These are phyloP conservation scores for Globisporangium nagaii DNA, from an alignment of 352 stramenopile genomes.

Conservation along the genomic window DNA sequence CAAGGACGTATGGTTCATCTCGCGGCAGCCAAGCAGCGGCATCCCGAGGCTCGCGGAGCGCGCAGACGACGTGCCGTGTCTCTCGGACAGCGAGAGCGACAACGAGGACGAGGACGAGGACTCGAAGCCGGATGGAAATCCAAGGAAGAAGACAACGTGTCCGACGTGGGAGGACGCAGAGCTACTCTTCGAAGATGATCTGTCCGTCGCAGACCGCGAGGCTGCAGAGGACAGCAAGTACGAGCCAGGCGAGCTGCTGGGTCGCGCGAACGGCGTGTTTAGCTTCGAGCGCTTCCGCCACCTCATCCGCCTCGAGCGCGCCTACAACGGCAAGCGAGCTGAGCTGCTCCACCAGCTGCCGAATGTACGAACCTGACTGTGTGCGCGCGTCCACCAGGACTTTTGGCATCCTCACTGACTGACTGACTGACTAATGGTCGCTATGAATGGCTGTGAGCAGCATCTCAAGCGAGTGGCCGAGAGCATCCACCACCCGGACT, in stretches of 20 bases:
- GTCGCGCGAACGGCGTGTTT: slow-evolving; percentile 21
- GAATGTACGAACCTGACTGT: slow-evolving; percentile 31
- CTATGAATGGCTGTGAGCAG: slow-evolving; percentile 12
- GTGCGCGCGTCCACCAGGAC: too few species aligned
- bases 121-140: too few species aligned
- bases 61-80: slow-evolving; percentile 38
- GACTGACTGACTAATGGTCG: neutral
- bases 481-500: slow-evolving; percentile 37
- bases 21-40: slow-evolving; percentile 8
- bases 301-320: slow-evolving; percentile 50
- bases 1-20: slow-evolving; percentile 45
- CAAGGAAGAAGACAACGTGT: neutral
- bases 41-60: slow-evolving; percentile 27
- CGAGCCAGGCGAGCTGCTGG: slow-evolving; percentile 36
- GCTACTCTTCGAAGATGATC: slow-evolving; percentile 19
- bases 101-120: slow-evolving; percentile 23
- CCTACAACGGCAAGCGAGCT: slow-evolving; percentile 46
- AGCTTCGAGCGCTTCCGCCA: slow-evolving; percentile 56
- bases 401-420: neutral
- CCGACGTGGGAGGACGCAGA: slow-evolving; percentile 27
- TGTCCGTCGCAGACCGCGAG: neutral
- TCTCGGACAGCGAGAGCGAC: slow-evolving; percentile 80
- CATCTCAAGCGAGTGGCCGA: slow-evolving; percentile 25
- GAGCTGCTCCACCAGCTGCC: slow-evolving; percentile 44
- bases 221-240: slow-evolving; percentile 12